Conservation (phyloP, 768 basidiomycete genomes). For the Cystobasidium tubakii region DNA sequence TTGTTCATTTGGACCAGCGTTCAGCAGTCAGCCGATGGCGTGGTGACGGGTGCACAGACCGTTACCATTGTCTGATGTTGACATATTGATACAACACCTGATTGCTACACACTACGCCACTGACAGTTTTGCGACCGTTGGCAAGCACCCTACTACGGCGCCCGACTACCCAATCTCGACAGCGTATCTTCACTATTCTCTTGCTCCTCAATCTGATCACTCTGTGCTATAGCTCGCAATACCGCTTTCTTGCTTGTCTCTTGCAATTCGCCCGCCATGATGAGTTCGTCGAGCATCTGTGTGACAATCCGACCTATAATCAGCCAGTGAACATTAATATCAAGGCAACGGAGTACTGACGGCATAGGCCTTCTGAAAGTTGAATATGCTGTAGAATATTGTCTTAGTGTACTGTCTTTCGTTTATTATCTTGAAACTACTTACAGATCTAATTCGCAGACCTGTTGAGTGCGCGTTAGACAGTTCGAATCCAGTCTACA, state of each 20-base stretch:
- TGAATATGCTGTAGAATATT: constrained; percentile 69
- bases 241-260: constrained; percentile 75
- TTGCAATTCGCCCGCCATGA: constrained; percentile 88
- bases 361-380: constrained; percentile 92
- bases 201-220: constrained; percentile 52
- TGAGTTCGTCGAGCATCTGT: constrained; percentile 76
- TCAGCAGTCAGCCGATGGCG: too few relatives aligned
- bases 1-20: too few relatives aligned
- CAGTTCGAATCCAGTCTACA: too few relatives aligned
- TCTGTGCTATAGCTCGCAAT: constrained; percentile 52
- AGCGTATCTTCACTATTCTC: constrained; percentile 52
- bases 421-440: constrained; percentile 40
- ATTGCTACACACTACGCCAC: not conserved
- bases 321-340: not conserved
- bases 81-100: too few relatives aligned
- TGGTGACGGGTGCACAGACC: too few relatives aligned
- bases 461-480: constrained; percentile 42
- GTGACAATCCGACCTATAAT: not conserved
- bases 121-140: not conserved
- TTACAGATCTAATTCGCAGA: constrained; percentile 80
- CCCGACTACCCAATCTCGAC: constrained; percentile 48
- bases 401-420: not conserved
- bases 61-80: too few relatives aligned
- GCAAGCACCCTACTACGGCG: not conserved
- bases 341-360: constrained; percentile 49